Evolutionary conservation across 2,329 filamentous ascomycete species (phyloP).

Genomic region (Aspergillus caelatus): DNA sequence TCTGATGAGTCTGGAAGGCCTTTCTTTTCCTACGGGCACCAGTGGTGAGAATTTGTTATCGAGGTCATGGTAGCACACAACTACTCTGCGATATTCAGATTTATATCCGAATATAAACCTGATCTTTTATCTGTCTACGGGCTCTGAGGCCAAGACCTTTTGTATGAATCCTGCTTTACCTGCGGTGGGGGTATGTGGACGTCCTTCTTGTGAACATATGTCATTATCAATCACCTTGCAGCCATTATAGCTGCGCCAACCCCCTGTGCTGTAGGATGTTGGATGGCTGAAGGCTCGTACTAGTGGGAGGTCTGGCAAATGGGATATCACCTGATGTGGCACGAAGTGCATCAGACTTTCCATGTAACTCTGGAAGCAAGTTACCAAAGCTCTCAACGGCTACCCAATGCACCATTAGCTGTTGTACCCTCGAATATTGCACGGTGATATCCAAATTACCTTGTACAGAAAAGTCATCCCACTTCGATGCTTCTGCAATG

Average conservation of each 20-base stretch:
- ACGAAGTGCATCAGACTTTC: not conserved
- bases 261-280: not conserved
- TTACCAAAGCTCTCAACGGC: not conserved
- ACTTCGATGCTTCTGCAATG: not conserved
- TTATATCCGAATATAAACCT: not conserved
- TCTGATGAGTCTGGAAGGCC: not conserved
- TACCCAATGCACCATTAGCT: not conserved
- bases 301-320: not conserved
- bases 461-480: not conserved
- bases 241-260: not conserved
- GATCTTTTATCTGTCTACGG: not conserved
- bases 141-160: not conserved
- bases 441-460: not conserved
- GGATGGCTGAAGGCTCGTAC: not conserved
- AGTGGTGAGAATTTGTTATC: no score
- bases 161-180: not conserved
- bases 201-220: not conserved
- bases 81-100: not conserved
- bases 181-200: not conserved
- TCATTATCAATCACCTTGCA: not conserved
- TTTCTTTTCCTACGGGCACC: not conserved
- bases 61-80: not conserved
- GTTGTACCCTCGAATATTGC: not conserved
- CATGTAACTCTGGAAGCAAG: not conserved
- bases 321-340: not conserved